Base-by-base conservation (phyloP, 192 early-diverging fungal genomes). In the Funneliformis geosporum region DNA sequence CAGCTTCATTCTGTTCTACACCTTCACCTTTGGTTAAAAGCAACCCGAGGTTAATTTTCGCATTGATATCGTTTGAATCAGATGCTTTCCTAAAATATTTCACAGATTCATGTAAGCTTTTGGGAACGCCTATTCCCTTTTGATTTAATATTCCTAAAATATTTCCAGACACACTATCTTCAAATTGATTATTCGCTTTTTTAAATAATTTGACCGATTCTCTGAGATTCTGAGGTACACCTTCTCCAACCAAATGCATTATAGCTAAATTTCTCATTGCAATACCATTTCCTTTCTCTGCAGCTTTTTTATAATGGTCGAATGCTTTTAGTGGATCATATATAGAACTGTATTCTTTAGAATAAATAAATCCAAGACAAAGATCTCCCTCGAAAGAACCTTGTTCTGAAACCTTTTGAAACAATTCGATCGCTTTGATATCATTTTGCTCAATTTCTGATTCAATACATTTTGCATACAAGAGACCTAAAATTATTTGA, bases 171-270 rank as follows among this genome's bases (percentile, higher is more conserved):
- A 85, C 79, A 8, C 87, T 84, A 68, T 92, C 85, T 1, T 88
- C 90, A 61, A 12, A 55, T 55, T 55, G 50, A 55, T 55, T 44
- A 44, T 44, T 55, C 18, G 50, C 50, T 55, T 55, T 55, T 55
- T 18, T 55, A 55, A 55, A 55, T 55, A 91, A 95, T 76, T 86
- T 83, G 66, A 88, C 83, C 28, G 88, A 88, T 65, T 84, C 81
- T 33, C 81, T 42, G 4, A 85, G 80, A 75, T 90, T 82, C 55
- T 82, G 82, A 40, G 73, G 73, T 2, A 88, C 88, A 47, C 89
- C 87, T 72, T 90, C 88, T 23, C 89, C 89, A 65, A 90, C 87
- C 33, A 85, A 85, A 73, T 89, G 89, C 60, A 89, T 90, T 65
- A 88, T 90, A 0, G 89, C 89, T 47, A 90, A 79, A 33, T 86